Evolutionary conservation across 2,329 filamentous ascomycete species (phyloP).

Genomic region (Calonectria crousiana): DNA sequence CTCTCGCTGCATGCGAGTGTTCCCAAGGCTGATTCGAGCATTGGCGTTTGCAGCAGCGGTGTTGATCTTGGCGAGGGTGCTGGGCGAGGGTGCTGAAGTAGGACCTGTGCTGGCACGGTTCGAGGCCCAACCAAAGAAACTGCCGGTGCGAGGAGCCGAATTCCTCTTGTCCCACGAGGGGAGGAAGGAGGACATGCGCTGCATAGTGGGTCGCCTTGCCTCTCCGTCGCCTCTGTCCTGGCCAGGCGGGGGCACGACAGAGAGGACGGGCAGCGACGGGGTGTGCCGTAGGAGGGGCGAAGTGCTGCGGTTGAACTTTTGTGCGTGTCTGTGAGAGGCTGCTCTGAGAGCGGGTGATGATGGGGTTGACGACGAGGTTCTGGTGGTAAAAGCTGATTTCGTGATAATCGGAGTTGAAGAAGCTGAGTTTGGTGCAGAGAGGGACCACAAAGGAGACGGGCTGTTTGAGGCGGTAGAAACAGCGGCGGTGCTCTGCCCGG

Average conservation of each 20-base stretch:
- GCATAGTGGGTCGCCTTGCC: slow-evolving; percentile 53
- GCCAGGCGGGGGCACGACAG: slow-evolving; percentile 48
- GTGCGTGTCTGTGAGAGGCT: slow-evolving; percentile 31
- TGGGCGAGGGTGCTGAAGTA: slow-evolving; percentile 34
- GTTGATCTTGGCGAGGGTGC: slow-evolving; percentile 49
- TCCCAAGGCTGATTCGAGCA: slow-evolving; percentile 23
- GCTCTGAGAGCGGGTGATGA: slow-evolving; percentile 29
- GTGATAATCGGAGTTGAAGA: slow-evolving; percentile 37
- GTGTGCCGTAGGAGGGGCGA: slow-evolving; percentile 13
- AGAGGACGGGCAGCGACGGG: slow-evolving; percentile 41
- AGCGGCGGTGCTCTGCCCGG: slow-evolving; percentile 35
- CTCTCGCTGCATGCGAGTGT: slow-evolving; percentile 61
- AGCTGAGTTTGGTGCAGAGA: slow-evolving; percentile 29
- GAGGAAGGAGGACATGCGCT: slow-evolving; percentile 58
- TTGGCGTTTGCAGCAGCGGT: slow-evolving; percentile 48
- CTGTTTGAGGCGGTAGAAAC: slow-evolving; percentile 33
- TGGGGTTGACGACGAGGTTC: background rate
- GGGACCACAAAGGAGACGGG: slow-evolving; percentile 31
- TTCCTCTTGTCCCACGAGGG: slow-evolving; percentile 60
- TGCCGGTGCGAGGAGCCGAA: slow-evolving; percentile 45
- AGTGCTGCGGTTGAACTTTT: slow-evolving; percentile 32
- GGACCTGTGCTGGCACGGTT: slow-evolving; percentile 59
- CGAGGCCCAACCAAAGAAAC: slow-evolving; percentile 58
- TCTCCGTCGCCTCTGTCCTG: slow-evolving; percentile 51
- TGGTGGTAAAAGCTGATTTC: slow-evolving; percentile 31